Base-by-base conservation (phyloP, 2,329 filamentous ascomycete genomes). In the Leptographium galeiforme region DNA sequence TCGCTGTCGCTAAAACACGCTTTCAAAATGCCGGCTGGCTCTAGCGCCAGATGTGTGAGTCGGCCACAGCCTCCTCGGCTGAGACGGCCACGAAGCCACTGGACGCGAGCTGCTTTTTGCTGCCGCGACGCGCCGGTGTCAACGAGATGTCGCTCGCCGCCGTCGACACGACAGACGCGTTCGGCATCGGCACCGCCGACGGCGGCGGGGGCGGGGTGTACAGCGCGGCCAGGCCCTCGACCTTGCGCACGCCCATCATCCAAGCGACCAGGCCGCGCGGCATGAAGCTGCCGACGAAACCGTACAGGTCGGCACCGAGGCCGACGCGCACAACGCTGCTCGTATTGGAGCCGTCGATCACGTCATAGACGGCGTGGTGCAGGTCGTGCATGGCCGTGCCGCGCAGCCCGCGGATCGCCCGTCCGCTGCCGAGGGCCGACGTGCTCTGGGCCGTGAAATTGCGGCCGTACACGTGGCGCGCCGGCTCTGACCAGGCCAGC, bases 361-460 rank as follows among this genome's bases (percentile, higher is more conserved):
- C 87, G 65, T 97, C 91, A 64, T 96, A 94, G 11, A 98, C 84
- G 2, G 87, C 83, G 63, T 89, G 84, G 68, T 97, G 87, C 53
- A 98, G 75, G 58, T 86, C 82, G 36, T 87, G 77, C 47, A 95
- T 73, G 4, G 85, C 82, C 57, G 82, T 89, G 40, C 87, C 86
- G 50, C 77, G 78, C 55, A 79, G 69, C 13, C 76, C 83, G 59
- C 75, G 78, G 67, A 77, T 74, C 36, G 58, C 57, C 52, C 76
- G 73, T 10, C 75, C 73, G 5, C 77, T 73, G 49, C 76, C 74
- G 59, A 81, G 77, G 53, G 75, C 75, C 32, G 76, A 79, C 54
- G 67, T 67, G 46, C 72, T 73, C 61, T 81, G 75, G 19, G 70
- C 72, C 47, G 78, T 70, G 64, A 78, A 85, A 65, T 84, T 84